Conservation (phyloP, 345 rosid genomes). For the Reutealis trisperma region DNA sequence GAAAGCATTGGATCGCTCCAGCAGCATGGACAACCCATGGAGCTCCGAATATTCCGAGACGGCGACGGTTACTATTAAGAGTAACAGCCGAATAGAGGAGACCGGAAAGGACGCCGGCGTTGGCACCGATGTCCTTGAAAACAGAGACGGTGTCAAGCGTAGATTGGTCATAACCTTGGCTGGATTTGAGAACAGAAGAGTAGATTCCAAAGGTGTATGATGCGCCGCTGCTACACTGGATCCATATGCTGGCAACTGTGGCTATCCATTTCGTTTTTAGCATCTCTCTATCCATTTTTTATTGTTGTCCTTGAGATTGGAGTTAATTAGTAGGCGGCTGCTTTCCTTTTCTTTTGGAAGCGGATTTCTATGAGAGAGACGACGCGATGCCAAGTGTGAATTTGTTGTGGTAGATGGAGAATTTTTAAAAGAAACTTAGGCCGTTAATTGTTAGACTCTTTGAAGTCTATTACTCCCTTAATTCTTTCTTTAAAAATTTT, state of each 20-base stretch:
- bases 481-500: too few relatives aligned
- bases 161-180: constrained; percentile 76
- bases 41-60: constrained; percentile 28
- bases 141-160: constrained; percentile 97
- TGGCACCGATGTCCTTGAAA: constrained; percentile 93
- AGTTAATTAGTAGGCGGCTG: too few relatives aligned
- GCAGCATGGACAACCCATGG: constrained; percentile 74
- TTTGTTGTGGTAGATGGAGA: too few relatives aligned
- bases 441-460: too few relatives aligned
- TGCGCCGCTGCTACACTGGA: constrained; percentile 68
- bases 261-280: constrained; percentile 61
- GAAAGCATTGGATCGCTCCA: constrained; percentile 70
- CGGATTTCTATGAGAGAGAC: too few relatives aligned
- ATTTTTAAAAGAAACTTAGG: too few relatives aligned
- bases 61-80: constrained; percentile 15
- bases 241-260: constrained; percentile 83
- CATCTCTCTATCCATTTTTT: background rate
- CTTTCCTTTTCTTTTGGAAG: too few relatives aligned
- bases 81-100: constrained; percentile 63
- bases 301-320: too few relatives aligned
- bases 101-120: constrained; percentile 80
- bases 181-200: constrained; percentile 70
- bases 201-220: constrained; percentile 84
- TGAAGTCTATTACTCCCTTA: too few relatives aligned
- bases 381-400: too few relatives aligned